phyloP scores from a whole-genome alignment of 1,284 basidiomycete species.

The Leccinum fallax region DNA sequence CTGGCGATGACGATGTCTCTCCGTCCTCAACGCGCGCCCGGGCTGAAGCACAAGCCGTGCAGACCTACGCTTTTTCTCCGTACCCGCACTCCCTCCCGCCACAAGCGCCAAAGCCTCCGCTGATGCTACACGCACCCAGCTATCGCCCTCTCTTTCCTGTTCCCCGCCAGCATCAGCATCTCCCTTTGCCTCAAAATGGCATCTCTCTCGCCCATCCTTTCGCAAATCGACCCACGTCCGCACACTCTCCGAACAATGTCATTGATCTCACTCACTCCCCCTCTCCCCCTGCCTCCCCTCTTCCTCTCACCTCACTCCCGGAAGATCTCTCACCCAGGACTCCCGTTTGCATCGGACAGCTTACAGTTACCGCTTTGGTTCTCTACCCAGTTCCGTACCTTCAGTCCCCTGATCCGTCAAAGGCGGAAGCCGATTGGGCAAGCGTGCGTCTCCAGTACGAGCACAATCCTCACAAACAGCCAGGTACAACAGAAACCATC shows the following conservation, averaged over 20 bases:
- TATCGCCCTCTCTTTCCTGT: constrained; percentile 54
- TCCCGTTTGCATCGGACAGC: constrained; percentile 86
- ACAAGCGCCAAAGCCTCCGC: constrained; percentile 24
- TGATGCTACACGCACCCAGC: constrained; percentile 24
- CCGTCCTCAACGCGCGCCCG: constrained; percentile 27
- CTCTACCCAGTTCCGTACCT: constrained; percentile 84
- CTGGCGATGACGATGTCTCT: constrained; percentile 57
- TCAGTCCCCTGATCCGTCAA: constrained; percentile 46
- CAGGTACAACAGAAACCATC: constrained; percentile 71
- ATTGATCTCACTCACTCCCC: constrained; percentile 80
- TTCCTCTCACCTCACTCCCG: constrained; percentile 38
- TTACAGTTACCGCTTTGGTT: constrained; percentile 80
- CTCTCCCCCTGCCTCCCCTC: constrained; percentile 59
- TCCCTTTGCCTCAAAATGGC: constrained; percentile 23
- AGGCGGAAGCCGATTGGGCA: constrained; percentile 66
- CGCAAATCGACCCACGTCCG: constrained; percentile 19
- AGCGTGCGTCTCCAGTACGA: constrained; percentile 77
- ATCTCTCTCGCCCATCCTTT: constrained; percentile 17
- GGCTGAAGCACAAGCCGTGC: constrained; percentile 41
- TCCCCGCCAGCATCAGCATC: constrained; percentile 30
- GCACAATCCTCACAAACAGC: constrained; percentile 54
- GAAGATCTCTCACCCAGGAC: constrained; percentile 70
- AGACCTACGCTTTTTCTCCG: constrained; percentile 22
- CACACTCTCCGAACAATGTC: constrained; percentile 47
- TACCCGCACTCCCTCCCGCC: constrained; percentile 21